These are phyloP conservation scores for Pyricularia grisea DNA, from an alignment of 2,329 filamentous ascomycete genomes.

Conservation along the genomic window DNA sequence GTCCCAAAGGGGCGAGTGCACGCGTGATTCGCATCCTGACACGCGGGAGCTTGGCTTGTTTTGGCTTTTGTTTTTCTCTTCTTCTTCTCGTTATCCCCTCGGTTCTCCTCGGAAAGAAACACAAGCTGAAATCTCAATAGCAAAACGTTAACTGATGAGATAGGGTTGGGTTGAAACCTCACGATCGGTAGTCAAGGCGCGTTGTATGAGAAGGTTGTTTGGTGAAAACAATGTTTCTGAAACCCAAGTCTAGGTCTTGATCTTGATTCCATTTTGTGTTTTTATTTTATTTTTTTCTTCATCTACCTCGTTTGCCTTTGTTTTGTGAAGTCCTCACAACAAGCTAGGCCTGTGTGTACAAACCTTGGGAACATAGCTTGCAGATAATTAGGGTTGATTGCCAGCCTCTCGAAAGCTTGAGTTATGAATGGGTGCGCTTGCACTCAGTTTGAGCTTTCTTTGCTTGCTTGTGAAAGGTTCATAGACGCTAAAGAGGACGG, in stretches of 20 bases:
- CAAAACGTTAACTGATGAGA: neutral
- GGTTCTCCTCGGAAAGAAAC: neutral
- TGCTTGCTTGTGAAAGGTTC: neutral
- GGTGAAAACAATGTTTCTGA: neutral
- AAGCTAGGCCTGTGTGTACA: neutral
- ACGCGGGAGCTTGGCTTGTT: neutral
- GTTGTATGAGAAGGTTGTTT: neutral
- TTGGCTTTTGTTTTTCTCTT: neutral
- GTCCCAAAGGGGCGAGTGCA: neutral
- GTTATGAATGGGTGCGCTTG: neutral
- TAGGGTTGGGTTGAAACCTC: neutral
- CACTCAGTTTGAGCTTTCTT: neutral
- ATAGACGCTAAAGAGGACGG: neutral
- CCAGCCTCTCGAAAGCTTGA: neutral
- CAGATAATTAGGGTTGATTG: neutral
- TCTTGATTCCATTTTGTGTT: neutral
- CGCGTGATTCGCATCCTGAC: neutral
- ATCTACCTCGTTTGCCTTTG: no score
- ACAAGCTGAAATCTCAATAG: neutral
- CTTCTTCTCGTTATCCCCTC: no score
- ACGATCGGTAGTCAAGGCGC: neutral
- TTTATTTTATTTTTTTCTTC: no score
- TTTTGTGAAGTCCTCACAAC: neutral
- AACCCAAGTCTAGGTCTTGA: neutral
- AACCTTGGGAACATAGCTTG: neutral